Conservation (phyloP, 2,329 filamentous ascomycete species). For the Byssoonygena ceratinophila region DNA sequence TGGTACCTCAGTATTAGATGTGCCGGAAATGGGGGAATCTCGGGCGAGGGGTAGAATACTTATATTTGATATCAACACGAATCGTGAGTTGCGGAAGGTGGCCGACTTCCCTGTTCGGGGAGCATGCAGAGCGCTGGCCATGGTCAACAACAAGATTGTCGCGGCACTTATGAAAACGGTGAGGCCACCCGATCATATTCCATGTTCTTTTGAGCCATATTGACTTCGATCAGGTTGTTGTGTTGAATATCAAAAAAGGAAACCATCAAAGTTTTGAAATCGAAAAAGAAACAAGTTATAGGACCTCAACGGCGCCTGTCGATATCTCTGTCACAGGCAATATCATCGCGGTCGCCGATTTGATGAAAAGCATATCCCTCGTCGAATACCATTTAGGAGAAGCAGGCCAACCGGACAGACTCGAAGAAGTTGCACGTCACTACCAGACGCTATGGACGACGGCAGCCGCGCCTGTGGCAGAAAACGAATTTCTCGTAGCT, state of each 20-base stretch:
- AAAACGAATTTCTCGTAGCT: conserved; percentile 66
- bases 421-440: conserved; percentile 68
- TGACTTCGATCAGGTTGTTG: conserved; percentile 40
- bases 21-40: conserved; percentile 41
- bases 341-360: conserved; percentile 71
- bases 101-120: conserved; percentile 61
- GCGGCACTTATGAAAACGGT: conserved; percentile 85
- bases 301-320: conserved; percentile 73
- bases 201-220: too few relatives aligned
- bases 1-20: conserved; percentile 65
- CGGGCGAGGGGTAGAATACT: conserved; percentile 65
- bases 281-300: conserved; percentile 62
- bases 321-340: conserved; percentile 65
- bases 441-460: conserved; percentile 75
- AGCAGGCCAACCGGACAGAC: conserved; percentile 48
- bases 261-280: conserved; percentile 41
- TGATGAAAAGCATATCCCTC: conserved; percentile 85
- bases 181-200: conserved; percentile 20
- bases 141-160: conserved; percentile 67
- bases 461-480: conserved; percentile 60
- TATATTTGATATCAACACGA: conserved; percentile 63
- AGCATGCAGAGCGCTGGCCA: conserved; percentile 66
- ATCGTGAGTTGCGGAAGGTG: conserved; percentile 62
- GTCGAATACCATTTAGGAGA: conserved; percentile 57
- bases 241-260: conserved; percentile 42